These are phyloP conservation scores for Datura wrightii DNA, from an alignment of 257 asterid species.

Conservation along the genomic window DNA sequence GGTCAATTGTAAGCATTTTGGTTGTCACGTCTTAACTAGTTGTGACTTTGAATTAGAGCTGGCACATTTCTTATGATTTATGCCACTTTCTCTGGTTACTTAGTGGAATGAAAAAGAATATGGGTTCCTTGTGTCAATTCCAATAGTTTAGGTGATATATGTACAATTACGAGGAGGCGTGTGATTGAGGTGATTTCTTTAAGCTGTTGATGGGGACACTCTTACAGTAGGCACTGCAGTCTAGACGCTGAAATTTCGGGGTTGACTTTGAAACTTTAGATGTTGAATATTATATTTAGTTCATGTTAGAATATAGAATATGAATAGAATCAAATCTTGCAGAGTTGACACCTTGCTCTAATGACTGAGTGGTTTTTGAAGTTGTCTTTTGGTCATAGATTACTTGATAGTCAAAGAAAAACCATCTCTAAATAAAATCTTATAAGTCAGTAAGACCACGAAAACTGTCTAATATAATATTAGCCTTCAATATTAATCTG, in stretches of 20 bases:
- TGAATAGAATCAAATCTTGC: not conserved
- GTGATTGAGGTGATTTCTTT: slow-evolving; percentile 22
- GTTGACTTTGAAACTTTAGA: not conserved
- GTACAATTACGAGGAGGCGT: not conserved
- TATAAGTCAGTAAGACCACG: not conserved
- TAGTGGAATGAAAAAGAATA: not conserved
- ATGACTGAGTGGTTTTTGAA: not conserved
- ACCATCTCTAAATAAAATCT: not conserved
- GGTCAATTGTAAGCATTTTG: slow-evolving; percentile 2
- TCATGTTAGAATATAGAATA: not conserved
- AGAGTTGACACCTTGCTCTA: not conserved
- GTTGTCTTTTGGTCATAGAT: not conserved
- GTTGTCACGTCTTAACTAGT: not conserved
- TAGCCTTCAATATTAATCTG: not conserved
- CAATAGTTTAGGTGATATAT: not conserved
- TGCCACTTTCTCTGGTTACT: not conserved
- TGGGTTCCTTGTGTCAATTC: not conserved
- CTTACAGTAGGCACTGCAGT: not conserved
- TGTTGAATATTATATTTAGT: not conserved
- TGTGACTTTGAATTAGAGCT: not conserved
- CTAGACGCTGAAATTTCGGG: not conserved
- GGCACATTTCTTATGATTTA: not conserved
- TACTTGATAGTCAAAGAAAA: not conserved
- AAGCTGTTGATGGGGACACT: not conserved
- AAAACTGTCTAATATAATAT: not conserved